These are phyloP conservation scores for Chrysoporthe puriensis DNA, from an alignment of 2,329 filamentous ascomycete genomes.

Conservation along the genomic window DNA sequence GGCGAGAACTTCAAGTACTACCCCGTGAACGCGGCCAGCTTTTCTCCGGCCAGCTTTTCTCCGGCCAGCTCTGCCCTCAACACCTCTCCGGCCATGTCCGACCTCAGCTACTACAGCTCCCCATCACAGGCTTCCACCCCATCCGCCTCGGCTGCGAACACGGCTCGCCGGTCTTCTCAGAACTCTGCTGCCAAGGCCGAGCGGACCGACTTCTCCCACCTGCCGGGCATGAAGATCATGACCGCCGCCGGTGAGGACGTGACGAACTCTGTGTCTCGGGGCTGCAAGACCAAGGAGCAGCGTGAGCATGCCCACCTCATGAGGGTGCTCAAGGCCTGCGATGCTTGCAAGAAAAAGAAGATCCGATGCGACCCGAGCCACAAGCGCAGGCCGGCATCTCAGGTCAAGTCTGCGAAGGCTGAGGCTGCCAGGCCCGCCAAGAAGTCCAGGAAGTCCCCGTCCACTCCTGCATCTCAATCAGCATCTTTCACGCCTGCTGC, in stretches of 20 bases:
- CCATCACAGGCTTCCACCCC: constrained; percentile 29
- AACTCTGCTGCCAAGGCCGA: constrained; percentile 32
- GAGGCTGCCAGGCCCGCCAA: constrained; percentile 44
- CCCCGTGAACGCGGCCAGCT: constrained; percentile 39
- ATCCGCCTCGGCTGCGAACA: constrained; percentile 28
- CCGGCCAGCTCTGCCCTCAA: constrained; percentile 52
- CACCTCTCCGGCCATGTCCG: constrained; percentile 53
- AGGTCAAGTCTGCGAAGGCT: constrained; percentile 36
- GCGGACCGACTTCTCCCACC: constrained; percentile 51
- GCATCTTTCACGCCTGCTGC: constrained; percentile 15
- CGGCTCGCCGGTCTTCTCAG: constrained; percentile 35
- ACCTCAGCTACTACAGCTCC: constrained; percentile 50
- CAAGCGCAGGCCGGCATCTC: constrained; percentile 49
- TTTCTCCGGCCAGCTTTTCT: constrained; percentile 46
- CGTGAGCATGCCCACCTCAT: constrained; percentile 69
- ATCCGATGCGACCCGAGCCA: constrained; percentile 64
- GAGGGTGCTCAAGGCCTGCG: constrained; percentile 70
- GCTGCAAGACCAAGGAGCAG: constrained; percentile 70
- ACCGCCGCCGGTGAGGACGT: constrained; percentile 66
- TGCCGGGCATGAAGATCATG: constrained; percentile 70
- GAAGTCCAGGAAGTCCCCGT: constrained; percentile 42
- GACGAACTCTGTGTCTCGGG: constrained; percentile 64
- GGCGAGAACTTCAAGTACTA: constrained; percentile 66
- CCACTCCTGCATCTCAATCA: constrained; percentile 10
- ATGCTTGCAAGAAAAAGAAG: constrained; percentile 66